Evolutionary conservation across 2,329 filamentous ascomycete genomes (phyloP).

Genomic region (Trichoderma asperellum): DNA sequence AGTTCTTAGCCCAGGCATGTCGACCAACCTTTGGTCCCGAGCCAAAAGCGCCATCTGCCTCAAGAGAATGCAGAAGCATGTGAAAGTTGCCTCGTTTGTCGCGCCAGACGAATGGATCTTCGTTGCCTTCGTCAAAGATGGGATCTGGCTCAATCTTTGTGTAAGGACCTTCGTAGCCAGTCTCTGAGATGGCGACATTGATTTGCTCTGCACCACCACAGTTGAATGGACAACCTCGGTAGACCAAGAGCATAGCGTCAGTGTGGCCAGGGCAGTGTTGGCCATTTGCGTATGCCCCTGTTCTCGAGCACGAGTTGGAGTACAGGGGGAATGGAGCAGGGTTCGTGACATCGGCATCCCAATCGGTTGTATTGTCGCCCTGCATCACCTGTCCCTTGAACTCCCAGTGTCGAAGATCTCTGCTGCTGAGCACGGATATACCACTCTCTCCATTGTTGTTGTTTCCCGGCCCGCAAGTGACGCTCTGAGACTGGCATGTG

Average conservation of each 20-base stretch:
- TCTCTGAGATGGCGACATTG: constrained; percentile 31
- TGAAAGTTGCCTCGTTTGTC: constrained; percentile 42
- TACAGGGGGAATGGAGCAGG: constrained; percentile 46
- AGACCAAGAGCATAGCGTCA: constrained; percentile 31
- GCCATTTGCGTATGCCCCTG: not conserved
- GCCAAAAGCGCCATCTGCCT: constrained; percentile 36
- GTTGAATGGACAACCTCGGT: constrained; percentile 32
- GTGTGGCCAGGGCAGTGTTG: constrained; percentile 26
- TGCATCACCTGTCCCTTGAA: constrained; percentile 31
- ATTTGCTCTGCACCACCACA: constrained; percentile 31
- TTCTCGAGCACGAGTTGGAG: constrained; percentile 4
- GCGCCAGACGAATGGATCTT: constrained; percentile 43
- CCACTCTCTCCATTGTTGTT: constrained; percentile 34
- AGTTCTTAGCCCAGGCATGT: constrained; percentile 37
- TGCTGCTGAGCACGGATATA: constrained; percentile 37
- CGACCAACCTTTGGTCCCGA: constrained; percentile 37
- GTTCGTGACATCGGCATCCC: constrained; percentile 45
- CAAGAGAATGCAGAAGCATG: constrained; percentile 41
- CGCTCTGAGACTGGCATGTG: constrained; percentile 26
- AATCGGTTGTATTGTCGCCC: constrained; percentile 30
- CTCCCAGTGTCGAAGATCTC: constrained; percentile 31
- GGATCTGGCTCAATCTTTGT: constrained; percentile 30
- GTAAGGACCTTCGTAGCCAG: constrained; percentile 31
- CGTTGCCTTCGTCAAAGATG: constrained; percentile 32
- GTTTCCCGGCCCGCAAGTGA: constrained; percentile 34